Percentiles rank a stretch among this genome's conserved stretches.
These are phyloP conservation scores for Alternaria postmessia DNA, from an alignment of 2,329 filamentous ascomycete species.

Conservation along the genomic window DNA sequence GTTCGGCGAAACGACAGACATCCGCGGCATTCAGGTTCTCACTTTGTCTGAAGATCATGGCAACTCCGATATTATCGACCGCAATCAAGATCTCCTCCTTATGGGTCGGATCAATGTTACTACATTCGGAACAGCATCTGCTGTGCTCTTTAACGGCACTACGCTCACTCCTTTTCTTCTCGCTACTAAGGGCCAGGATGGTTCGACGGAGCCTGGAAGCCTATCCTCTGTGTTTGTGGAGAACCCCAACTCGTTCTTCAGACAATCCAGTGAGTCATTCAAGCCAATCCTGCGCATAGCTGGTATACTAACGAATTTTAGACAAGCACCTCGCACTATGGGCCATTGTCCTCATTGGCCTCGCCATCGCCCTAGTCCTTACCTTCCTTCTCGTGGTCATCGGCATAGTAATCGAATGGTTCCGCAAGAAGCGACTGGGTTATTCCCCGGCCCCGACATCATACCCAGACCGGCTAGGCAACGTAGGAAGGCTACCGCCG, in stretches of 20 bases:
- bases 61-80: slow-evolving; percentile 68
- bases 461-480: slow-evolving; percentile 55
- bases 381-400: slow-evolving; percentile 80
- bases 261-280: slow-evolving; percentile 63
- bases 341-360: slow-evolving; percentile 80
- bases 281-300: background rate
- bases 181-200: slow-evolving; percentile 66
- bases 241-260: slow-evolving; percentile 76
- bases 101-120: slow-evolving; percentile 83
- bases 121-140: slow-evolving; percentile 80
- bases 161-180: slow-evolving; percentile 80
- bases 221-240: slow-evolving; percentile 86
- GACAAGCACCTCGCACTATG: slow-evolving; percentile 72
- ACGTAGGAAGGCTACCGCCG: slow-evolving; percentile 61
- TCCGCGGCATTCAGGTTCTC: slow-evolving; percentile 85
- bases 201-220: slow-evolving; percentile 70
- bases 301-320: slow-evolving; percentile 33
- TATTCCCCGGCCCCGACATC: slow-evolving; percentile 78
- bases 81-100: slow-evolving; percentile 77
- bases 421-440: slow-evolving; percentile 79
- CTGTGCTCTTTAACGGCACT: slow-evolving; percentile 87
- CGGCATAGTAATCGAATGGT: slow-evolving; percentile 77
- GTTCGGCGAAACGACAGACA: slow-evolving; percentile 71
- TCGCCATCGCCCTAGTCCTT: slow-evolving; percentile 78
- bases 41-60: slow-evolving; percentile 73